Conservation (phyloP, 23 red algal genomes). For the Agarophyton chilense region DNA sequence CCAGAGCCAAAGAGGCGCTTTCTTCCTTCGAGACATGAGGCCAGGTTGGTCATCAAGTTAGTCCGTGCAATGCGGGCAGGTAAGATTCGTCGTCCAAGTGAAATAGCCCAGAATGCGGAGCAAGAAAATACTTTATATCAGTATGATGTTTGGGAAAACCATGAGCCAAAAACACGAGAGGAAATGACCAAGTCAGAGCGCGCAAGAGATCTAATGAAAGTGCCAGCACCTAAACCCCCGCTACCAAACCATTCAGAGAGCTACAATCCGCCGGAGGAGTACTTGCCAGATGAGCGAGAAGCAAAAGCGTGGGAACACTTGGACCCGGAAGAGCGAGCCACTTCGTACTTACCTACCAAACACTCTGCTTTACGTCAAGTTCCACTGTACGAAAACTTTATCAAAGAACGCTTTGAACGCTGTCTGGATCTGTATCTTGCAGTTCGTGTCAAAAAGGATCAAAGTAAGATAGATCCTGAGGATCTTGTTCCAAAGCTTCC, state of each 20-base stretch:
- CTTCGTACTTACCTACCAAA: slow-evolving; percentile 69
- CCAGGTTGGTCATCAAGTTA: slow-evolving; percentile 68
- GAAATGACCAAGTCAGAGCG: slow-evolving; percentile 66
- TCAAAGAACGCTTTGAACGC: slow-evolving; percentile 92
- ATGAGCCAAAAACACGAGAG: slow-evolving; percentile 33
- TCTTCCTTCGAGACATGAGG: slow-evolving; percentile 88
- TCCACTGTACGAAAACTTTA: slow-evolving; percentile 70
- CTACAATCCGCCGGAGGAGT: slow-evolving; percentile 92
- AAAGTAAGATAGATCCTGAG: slow-evolving; percentile 63
- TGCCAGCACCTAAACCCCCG: slow-evolving; percentile 82
- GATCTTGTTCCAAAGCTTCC: slow-evolving; percentile 83
- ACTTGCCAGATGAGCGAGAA: slow-evolving; percentile 72
- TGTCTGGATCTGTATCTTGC: slow-evolving; percentile 95
- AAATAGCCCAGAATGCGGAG: slow-evolving; percentile 13
- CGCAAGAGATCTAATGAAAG: slow-evolving; percentile 47
- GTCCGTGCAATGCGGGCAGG: slow-evolving; percentile 83
- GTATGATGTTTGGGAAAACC: slow-evolving; percentile 79
- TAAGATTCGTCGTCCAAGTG: slow-evolving; percentile 40
- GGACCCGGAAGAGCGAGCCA: slow-evolving; percentile 63
- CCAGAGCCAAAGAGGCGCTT: slow-evolving; percentile 87
- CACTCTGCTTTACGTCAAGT: slow-evolving; percentile 84
- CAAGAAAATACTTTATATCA: slow-evolving; percentile 56
- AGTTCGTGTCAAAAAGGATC: slow-evolving; percentile 54
- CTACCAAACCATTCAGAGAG: slow-evolving; percentile 87
- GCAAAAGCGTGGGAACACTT: slow-evolving; percentile 43